Conservation (phyloP, 2,329 filamentous ascomycete species). For the Monosporascus sp. region DNA sequence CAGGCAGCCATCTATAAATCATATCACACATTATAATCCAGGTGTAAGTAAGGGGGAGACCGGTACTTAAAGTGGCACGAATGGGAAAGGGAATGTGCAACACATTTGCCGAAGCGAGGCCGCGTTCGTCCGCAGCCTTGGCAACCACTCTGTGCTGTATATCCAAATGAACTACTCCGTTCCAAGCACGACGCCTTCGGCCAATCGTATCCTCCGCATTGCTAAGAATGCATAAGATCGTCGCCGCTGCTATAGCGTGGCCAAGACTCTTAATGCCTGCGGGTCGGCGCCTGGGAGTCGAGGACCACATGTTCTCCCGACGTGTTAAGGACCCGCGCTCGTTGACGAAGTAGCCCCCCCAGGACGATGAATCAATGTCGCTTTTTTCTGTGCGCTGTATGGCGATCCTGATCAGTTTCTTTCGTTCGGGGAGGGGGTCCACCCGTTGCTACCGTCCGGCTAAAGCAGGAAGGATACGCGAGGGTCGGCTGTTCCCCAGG, state of each 20-base stretch:
- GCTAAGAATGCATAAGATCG: not conserved
- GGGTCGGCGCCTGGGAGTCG: not conserved
- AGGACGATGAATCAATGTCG: not conserved
- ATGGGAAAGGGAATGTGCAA: not conserved
- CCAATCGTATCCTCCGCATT: not conserved
- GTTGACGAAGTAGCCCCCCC: not conserved
- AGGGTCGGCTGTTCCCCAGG: too few species aligned
- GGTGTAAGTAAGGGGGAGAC: not conserved
- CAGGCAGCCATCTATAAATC: not conserved
- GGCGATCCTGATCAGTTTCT: not conserved
- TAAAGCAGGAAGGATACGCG: too few species aligned
- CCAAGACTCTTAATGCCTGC: not conserved
- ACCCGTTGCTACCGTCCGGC: too few species aligned
- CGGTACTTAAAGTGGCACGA: not conserved
- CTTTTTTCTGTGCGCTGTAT: not conserved
- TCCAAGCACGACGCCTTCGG: not conserved
- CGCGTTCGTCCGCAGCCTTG: not conserved
- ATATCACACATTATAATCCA: not conserved
- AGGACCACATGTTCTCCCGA: not conserved
- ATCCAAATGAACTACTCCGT: not conserved
- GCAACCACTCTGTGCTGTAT: not conserved
- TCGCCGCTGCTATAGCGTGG: not conserved
- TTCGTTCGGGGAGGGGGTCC: too few species aligned
- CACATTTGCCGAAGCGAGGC: not conserved
- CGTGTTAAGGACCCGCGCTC: not conserved